These are phyloP conservation scores for Cetradonia linearis DNA, from an alignment of 495 filamentous ascomycete species.

Conservation along the genomic window DNA sequence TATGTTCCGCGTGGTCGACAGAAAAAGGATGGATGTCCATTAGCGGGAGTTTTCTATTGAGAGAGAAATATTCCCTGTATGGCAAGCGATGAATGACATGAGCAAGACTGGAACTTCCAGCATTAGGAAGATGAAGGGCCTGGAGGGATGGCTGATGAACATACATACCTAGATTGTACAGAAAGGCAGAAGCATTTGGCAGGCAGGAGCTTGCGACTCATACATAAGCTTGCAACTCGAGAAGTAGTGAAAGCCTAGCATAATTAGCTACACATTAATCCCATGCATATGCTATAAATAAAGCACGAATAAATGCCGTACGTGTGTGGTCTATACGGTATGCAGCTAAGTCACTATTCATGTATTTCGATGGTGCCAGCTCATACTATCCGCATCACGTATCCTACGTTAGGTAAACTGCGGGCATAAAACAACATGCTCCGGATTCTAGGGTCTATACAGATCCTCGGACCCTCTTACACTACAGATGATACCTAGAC, in stretches of 20 bases:
- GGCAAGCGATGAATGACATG: constrained; percentile 11
- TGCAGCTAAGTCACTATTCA: neutral
- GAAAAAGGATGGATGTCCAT: neutral
- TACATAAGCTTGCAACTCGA: neutral
- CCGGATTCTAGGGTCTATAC: too few relatives aligned
- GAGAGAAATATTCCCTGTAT: neutral
- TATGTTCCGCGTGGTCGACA: neutral
- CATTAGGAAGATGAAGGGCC: neutral
- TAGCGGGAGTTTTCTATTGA: constrained; percentile 18
- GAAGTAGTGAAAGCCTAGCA: neutral
- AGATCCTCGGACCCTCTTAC: too few relatives aligned
- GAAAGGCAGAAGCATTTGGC: neutral
- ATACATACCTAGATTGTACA: constrained; percentile 7
- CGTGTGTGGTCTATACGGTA: neutral
- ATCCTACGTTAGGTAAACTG: neutral
- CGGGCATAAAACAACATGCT: neutral
- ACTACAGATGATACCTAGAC: too few relatives aligned
- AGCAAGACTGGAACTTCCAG: constrained; percentile 10
- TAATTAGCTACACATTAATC: neutral
- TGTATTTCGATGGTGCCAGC: too few relatives aligned
- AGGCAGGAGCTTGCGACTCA: neutral
- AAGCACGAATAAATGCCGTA: neutral
- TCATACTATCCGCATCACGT: neutral
- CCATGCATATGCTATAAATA: neutral
- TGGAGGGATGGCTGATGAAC: neutral